Evolutionary conservation across 352 stramenopile species (phyloP).

Genomic region (Globisporangium spinosum): DNA sequence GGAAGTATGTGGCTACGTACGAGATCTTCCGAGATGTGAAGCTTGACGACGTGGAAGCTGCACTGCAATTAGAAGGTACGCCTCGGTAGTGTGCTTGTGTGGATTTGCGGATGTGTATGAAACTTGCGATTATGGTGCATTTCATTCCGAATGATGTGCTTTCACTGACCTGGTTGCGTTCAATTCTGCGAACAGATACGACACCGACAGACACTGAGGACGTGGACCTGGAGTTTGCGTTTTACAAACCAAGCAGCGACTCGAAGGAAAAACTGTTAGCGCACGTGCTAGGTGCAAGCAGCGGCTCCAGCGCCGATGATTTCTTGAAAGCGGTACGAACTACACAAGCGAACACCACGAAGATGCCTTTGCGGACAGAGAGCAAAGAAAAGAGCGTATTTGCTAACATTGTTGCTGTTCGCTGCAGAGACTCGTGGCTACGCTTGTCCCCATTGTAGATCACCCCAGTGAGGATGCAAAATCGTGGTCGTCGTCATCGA

Average conservation of each 20-base stretch:
- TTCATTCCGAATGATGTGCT: background rate
- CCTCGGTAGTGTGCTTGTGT: background rate
- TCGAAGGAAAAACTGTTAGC: slow-evolving; percentile 1
- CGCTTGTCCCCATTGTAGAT: slow-evolving; percentile 14
- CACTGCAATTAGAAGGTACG: slow-evolving; percentile 55
- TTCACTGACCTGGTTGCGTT: background rate
- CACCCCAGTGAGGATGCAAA: background rate
- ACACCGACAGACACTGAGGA: background rate
- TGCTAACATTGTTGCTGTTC: background rate
- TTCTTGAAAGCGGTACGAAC: slow-evolving; percentile 47
- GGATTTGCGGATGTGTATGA: background rate
- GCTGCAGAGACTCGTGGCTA: slow-evolving; percentile 17
- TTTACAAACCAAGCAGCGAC: slow-evolving; percentile 11
- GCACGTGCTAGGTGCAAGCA: slow-evolving; percentile 9
- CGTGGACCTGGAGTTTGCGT: slow-evolving; percentile 1
- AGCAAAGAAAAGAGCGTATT: too few species aligned
- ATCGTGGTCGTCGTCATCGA: background rate
- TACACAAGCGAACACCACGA: background rate
- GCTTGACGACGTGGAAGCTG: slow-evolving; percentile 53
- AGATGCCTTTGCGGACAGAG: background rate
- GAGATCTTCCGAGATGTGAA: slow-evolving; percentile 62
- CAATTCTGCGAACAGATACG: slow-evolving; percentile 3
- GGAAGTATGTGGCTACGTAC: slow-evolving; percentile 59
- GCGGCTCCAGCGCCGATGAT: slow-evolving; percentile 27
- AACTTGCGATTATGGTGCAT: background rate